Conservation (phyloP, 306 rosid species). For the Hippophae tibetana region DNA sequence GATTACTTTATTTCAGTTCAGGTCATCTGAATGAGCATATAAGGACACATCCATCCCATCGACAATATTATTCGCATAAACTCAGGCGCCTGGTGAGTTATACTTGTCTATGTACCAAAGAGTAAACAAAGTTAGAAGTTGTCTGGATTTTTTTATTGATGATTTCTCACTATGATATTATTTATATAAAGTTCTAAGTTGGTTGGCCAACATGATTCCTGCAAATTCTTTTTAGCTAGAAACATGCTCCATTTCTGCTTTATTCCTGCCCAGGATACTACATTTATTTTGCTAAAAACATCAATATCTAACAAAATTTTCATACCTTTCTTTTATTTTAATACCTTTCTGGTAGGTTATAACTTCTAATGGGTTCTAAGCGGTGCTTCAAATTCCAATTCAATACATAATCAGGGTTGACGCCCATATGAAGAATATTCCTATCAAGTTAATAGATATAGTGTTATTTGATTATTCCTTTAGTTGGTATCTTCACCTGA, state of each 20-base stretch:
- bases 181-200: too few species aligned
- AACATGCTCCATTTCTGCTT: neutral
- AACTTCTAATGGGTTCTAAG: neutral
- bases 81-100: conserved; percentile 67
- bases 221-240: neutral
- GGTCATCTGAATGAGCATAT: conserved; percentile 84
- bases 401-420: neutral
- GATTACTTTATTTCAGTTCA: conserved; percentile 45
- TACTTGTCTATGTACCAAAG: conserved; percentile 9
- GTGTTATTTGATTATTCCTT: too few species aligned
- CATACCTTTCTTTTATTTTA: neutral
- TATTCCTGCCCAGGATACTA: neutral
- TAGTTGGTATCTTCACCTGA: neutral
- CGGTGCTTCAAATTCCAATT: neutral
- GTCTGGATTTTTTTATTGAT: neutral
- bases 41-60: conserved; percentile 50
- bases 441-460: neutral
- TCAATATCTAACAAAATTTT: too few species aligned
- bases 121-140: neutral
- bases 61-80: conserved; percentile 68
- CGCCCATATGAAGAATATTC: neutral
- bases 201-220: neutral
- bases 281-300: neutral
- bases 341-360: neutral
- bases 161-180: neutral